These are phyloP conservation scores for Xerophyta viscosa DNA, from an alignment of 106 monocot genomes.

Conservation along the genomic window DNA sequence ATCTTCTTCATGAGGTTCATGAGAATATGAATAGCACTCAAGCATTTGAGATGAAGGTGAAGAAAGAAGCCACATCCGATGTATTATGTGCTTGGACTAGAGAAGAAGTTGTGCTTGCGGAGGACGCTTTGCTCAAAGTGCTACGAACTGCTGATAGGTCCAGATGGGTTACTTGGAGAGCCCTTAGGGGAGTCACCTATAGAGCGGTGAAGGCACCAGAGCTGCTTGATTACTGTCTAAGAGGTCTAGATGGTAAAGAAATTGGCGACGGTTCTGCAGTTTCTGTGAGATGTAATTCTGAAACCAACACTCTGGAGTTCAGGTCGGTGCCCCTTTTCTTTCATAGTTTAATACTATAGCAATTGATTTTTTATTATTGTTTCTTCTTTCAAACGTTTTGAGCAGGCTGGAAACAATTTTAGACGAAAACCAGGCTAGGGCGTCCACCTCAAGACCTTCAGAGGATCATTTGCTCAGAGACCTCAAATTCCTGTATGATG, in stretches of 20 bases:
- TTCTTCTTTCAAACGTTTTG: background rate
- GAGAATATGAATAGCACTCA: background rate
- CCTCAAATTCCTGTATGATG: slow-evolving; percentile 52
- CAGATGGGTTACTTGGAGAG: slow-evolving; percentile 45
- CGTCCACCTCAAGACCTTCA: slow-evolving; percentile 6
- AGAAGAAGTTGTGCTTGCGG: slow-evolving; percentile 28
- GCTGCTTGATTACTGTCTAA: slow-evolving; percentile 59
- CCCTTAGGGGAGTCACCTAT: slow-evolving; percentile 42
- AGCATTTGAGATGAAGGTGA: background rate
- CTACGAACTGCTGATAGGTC: slow-evolving; percentile 27
- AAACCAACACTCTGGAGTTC: slow-evolving; percentile 45
- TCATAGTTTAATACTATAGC: background rate
- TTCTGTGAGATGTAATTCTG: slow-evolving; percentile 35
- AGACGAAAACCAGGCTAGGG: background rate
- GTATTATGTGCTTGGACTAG: slow-evolving; percentile 31
- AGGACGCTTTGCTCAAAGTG: slow-evolving; percentile 41
- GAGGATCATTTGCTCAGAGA: slow-evolving; percentile 36
- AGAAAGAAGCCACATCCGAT: background rate
- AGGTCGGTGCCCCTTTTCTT: slow-evolving; percentile 30
- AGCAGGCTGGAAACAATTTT: slow-evolving; percentile 38
- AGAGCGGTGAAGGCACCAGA: slow-evolving; percentile 7
- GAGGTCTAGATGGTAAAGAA: slow-evolving; percentile 27
- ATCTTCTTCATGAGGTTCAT: slow-evolving; percentile 19
- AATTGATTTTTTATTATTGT: background rate
- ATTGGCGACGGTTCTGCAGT: slow-evolving; percentile 26